phyloP scores from a whole-genome alignment of 768 basidiomycete genomes.

The Cyathus striatus region DNA sequence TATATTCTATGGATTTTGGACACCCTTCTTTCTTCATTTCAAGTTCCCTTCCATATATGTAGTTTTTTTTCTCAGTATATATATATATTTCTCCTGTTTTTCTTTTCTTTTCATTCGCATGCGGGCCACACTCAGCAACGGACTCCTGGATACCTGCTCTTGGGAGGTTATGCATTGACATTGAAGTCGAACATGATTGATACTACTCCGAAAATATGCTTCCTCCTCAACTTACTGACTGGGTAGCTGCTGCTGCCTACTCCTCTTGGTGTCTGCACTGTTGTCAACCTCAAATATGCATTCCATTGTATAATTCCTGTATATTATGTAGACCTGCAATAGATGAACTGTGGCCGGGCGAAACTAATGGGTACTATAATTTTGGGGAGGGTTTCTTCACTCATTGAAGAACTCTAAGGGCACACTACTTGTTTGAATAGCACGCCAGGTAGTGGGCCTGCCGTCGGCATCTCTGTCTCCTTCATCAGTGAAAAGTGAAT shows the following conservation, averaged over 20 bases:
- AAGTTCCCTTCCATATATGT: conserved; percentile 7
- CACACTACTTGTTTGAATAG: conserved; percentile 53
- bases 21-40: conserved; percentile 5
- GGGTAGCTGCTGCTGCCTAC: too few species aligned
- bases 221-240: too few species aligned
- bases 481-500: conserved; percentile 67
- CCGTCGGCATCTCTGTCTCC: conserved; percentile 39
- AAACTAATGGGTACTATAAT: neutral
- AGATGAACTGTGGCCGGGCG: conserved; percentile 2
- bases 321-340: conserved; percentile 10
- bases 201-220: too few species aligned
- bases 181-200: too few species aligned
- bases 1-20: conserved; percentile 8
- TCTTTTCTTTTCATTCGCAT: neutral
- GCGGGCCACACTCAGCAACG: neutral
- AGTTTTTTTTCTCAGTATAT: conserved; percentile 9
- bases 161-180: neutral
- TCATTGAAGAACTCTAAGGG: conserved; percentile 72
- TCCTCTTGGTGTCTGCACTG: conserved; percentile 1
- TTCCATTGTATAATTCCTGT: conserved; percentile 8
- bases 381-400: conserved; percentile 21
- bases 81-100: conserved; percentile 2
- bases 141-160: neutral
- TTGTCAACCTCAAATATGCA: conserved; percentile 4
- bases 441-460: conserved; percentile 54